phyloP scores from a whole-genome alignment of 228 moss, liverwort and hornwort species.

The Sphagnum magellanicum region DNA sequence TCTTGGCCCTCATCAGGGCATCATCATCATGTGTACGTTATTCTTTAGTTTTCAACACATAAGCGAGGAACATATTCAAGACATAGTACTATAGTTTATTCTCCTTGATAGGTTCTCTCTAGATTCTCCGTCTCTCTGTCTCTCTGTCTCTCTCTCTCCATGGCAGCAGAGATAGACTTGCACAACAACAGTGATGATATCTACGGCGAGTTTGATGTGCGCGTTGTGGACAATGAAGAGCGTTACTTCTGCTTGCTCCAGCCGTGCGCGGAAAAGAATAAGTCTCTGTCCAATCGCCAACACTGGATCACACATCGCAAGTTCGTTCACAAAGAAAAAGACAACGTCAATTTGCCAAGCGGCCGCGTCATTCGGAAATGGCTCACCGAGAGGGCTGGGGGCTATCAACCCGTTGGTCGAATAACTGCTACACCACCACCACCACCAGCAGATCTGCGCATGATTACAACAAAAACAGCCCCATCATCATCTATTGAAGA shows the following conservation, averaged over 20 bases:
- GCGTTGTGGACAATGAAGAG: conserved; percentile 66
- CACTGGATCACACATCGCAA: conserved; percentile 69
- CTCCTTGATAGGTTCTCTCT: too few relatives aligned
- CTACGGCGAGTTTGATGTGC: conserved; percentile 56
- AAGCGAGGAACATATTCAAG: too few relatives aligned
- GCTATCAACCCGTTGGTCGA: conserved; percentile 46
- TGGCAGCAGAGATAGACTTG: conserved; percentile 60
- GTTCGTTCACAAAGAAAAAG: conserved; percentile 61
- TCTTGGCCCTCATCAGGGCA: too few relatives aligned
- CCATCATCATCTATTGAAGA: conserved; percentile 22
- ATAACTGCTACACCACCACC: conserved; percentile 17
- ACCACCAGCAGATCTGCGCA: conserved; percentile 28
- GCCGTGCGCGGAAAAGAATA: conserved; percentile 54
- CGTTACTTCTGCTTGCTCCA: conserved; percentile 63
- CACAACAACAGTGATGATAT: conserved; percentile 27
- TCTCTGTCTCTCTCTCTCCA: conserved; percentile 12
- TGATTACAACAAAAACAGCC: conserved; percentile 23
- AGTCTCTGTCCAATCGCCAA: conserved; percentile 63
- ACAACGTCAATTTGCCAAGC: conserved; percentile 56
- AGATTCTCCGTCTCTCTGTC: too few relatives aligned
- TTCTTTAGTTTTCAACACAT: too few relatives aligned
- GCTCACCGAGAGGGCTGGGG: conserved; percentile 48
- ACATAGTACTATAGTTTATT: too few relatives aligned
- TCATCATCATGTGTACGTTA: too few relatives aligned
- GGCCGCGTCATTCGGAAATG: conserved; percentile 66